Conservation (phyloP, 176 grass and related monocot species). For the Pontederia paniculata region DNA sequence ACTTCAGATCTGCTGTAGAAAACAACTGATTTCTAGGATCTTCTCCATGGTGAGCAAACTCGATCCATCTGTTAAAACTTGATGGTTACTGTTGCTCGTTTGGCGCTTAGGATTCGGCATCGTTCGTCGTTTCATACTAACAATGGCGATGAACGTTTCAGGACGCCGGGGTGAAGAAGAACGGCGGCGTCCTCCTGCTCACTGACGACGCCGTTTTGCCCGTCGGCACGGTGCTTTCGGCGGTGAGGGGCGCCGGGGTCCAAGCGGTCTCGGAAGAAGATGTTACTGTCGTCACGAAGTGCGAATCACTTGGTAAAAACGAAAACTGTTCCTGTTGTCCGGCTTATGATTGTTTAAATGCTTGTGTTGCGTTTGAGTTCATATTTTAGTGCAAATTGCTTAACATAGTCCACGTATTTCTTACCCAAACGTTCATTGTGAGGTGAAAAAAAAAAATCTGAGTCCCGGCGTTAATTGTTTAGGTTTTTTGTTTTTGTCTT, state of each 20-base stretch:
- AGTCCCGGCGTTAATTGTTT: too few species aligned
- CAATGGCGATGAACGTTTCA: background rate
- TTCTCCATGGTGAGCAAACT: too few species aligned
- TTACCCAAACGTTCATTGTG: too few species aligned
- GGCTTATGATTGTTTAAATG: background rate
- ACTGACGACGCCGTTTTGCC: constrained; percentile 3
- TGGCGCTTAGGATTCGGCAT: too few species aligned
- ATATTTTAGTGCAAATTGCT: background rate
- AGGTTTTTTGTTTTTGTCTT: too few species aligned
- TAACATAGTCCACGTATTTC: too few species aligned
- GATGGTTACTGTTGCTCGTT: too few species aligned
- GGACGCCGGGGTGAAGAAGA: background rate
- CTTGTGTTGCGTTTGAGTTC: background rate
- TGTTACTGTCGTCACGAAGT: background rate
- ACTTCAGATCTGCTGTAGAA: too few species aligned
- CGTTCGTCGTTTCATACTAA: background rate
- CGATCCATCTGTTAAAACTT: too few species aligned
- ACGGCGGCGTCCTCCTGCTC: background rate
- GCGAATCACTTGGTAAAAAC: constrained; percentile 7
- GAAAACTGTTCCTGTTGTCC: background rate
- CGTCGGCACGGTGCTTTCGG: background rate
- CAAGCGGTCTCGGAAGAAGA: background rate
- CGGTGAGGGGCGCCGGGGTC: background rate
- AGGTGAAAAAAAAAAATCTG: too few species aligned
- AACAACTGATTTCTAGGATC: too few species aligned